phyloP scores from a whole-genome alignment of 2,329 filamentous ascomycete species.

The Xylaria sp. region DNA sequence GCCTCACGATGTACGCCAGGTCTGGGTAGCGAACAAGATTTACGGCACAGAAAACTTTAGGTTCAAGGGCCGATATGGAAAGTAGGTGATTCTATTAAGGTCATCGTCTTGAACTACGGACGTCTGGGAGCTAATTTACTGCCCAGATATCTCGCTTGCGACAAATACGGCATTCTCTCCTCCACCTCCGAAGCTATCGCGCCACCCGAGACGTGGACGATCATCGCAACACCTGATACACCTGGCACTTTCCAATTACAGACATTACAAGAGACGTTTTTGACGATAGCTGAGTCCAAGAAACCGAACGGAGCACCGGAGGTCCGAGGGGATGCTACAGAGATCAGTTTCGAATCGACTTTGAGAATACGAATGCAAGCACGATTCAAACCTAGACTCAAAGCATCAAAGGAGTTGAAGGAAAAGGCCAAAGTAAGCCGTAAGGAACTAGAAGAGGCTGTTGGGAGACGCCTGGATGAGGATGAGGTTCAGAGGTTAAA shows the following conservation, averaged over 20 bases:
- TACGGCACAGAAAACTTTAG: constrained; percentile 83
- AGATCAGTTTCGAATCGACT: constrained; percentile 74
- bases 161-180: constrained; percentile 81
- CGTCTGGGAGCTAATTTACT: constrained; percentile 28
- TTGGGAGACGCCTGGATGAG: constrained; percentile 79
- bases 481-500: constrained; percentile 88
- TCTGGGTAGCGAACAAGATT: constrained; percentile 90
- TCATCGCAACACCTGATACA: constrained; percentile 71
- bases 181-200: constrained; percentile 85
- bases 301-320: constrained; percentile 66
- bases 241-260: constrained; percentile 79
- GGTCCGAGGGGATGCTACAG: constrained; percentile 79
- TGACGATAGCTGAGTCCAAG: constrained; percentile 68
- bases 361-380: constrained; percentile 93
- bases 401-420: constrained; percentile 83
- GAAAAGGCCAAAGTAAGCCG: constrained; percentile 85
- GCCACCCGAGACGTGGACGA: constrained; percentile 81
- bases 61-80: constrained; percentile 91
- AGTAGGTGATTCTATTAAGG: constrained; percentile 58
- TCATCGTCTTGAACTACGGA: background rate
- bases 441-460: constrained; percentile 83
- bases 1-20: constrained; percentile 94
- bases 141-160: constrained; percentile 81
- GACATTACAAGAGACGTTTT: constrained; percentile 75
- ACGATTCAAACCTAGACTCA: constrained; percentile 86